Evolutionary conservation across 345 rosid species (phyloP).

Genomic region (Salix koriyanagi): DNA sequence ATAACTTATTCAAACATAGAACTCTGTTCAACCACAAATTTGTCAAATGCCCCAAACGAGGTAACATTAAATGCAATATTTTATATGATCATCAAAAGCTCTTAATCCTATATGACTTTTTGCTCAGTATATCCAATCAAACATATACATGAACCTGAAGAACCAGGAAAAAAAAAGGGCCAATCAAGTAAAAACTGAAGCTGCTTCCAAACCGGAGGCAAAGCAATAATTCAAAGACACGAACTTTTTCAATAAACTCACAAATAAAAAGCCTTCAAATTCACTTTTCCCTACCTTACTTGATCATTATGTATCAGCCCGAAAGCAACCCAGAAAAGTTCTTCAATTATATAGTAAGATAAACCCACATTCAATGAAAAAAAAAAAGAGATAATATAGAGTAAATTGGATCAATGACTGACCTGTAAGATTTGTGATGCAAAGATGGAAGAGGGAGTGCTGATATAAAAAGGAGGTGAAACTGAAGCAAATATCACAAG

Average conservation of each 20-base stretch:
- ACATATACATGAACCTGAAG: background rate
- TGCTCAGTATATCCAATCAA: background rate
- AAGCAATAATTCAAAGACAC: background rate
- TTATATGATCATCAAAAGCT: background rate
- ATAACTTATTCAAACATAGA: background rate
- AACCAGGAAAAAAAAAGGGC: background rate
- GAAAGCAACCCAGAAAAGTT: conserved; percentile 12
- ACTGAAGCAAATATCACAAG: background rate
- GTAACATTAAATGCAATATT: background rate
- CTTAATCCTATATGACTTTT: background rate
- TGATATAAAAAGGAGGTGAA: background rate
- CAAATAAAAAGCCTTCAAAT: background rate
- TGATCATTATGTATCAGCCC: background rate
- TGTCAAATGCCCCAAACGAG: background rate
- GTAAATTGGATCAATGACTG: background rate
- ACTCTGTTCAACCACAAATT: background rate
- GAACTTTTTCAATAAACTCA: background rate
- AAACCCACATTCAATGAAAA: background rate
- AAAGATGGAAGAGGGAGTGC: background rate
- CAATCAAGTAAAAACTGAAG: background rate
- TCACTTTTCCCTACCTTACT: background rate
- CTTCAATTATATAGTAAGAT: conserved; percentile 4
- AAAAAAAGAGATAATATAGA: background rate
- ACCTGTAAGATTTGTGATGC: conserved; percentile 13
- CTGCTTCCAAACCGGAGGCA: background rate